Base-by-base conservation (phyloP, 2,329 filamentous ascomycete genomes). In the Venturia asperata region DNA sequence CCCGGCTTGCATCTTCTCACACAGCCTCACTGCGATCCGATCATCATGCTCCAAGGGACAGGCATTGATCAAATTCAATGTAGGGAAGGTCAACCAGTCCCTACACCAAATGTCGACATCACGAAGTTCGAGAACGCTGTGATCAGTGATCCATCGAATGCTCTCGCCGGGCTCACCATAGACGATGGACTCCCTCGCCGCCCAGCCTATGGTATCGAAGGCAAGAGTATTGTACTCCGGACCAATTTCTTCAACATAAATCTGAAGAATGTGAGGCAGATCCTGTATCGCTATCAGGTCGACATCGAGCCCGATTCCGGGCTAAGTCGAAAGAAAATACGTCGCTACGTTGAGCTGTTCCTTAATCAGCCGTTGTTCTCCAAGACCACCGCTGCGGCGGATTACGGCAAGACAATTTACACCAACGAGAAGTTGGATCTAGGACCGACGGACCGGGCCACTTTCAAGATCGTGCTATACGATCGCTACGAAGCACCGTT, bases 181-280 rank as follows among this genome's bases (percentile, higher is more conserved):
- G 49, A 58, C 17, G 47, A 64, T 13, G 41, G 15, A 3, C 39
- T 56, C 9, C 65, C 66, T 15, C 34, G 42, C 15, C 60, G 66
- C 13, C 65, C 41, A 24, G 66, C 67, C 64, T 7, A 67, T 66
- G 9, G 72, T 71, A 1, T 58, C 72, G 5, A 68, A 68, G 5
- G 68, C 69, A n/a, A 63, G 64, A 1, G 34, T 7, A 13, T 68
- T 68, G 72, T 3, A 71, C 73, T 27, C 70, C 68, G 0, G 73
- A 74, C 65, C 13, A 67, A 77, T 49, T 76, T 74, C 66, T 73
- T 76, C 63, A 66, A 73, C 6, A 27, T 76, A n/a, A 64, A 67
- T 0, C 24, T 67, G 0, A 65, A 72, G 2, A 67, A 68, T 9
- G 27, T 21, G 2, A 43, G 45, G 1, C 39, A 61, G 19, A 58